Evolutionary conservation across 352 stramenopile species (phyloP).

Genomic region (Pythium aphanidermatum): DNA sequence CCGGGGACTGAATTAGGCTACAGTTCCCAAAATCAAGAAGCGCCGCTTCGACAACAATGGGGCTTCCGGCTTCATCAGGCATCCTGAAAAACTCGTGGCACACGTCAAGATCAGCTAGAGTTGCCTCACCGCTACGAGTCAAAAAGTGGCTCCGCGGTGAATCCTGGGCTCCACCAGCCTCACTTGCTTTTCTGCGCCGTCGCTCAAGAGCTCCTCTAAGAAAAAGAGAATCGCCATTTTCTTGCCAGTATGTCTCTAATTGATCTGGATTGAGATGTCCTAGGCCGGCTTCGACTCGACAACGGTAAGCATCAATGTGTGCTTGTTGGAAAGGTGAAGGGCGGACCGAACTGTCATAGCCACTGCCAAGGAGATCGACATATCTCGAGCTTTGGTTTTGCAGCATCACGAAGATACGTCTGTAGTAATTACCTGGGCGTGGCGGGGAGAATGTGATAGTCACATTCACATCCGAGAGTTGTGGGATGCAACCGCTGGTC

Average conservation of each 20-base stretch:
- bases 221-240: conserved; percentile 64
- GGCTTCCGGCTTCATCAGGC: conserved; percentile 48
- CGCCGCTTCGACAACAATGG: conserved; percentile 33
- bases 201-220: conserved; percentile 42
- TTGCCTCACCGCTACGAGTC: conserved; percentile 81
- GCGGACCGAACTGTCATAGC: conserved; percentile 83
- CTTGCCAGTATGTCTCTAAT: conserved; percentile 64
- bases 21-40: conserved; percentile 80
- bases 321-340: conserved; percentile 89
- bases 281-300: conserved; percentile 46
- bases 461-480: conserved; percentile 69
- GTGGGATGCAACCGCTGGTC: conserved; percentile 70
- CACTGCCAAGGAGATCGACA: conserved; percentile 87
- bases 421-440: conserved; percentile 89
- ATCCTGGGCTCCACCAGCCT: not conserved
- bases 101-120: conserved; percentile 58
- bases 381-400: conserved; percentile 83
- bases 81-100: conserved; percentile 85
- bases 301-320: conserved; percentile 85
- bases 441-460: conserved; percentile 77
- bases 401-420: conserved; percentile 78
- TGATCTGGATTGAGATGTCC: conserved; percentile 75
- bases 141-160: conserved; percentile 34
- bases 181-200: conserved; percentile 11
- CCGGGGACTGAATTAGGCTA: conserved; percentile 42